Evolutionary conservation across 371 early-diverging fungal genomes (phyloP).

Genomic region (Rhizopus microsporus): DNA sequence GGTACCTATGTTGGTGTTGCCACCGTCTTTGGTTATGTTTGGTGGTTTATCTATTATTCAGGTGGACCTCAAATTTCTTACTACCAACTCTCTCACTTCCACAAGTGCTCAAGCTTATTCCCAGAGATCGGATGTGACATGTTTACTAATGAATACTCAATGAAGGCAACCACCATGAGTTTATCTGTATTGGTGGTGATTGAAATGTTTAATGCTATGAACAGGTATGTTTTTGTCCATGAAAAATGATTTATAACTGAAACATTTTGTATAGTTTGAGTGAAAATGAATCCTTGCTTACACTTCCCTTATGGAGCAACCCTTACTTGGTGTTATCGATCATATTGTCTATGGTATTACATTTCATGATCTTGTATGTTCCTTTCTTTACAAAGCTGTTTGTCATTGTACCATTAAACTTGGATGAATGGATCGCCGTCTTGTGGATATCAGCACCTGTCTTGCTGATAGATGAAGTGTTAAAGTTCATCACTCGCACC

Average conservation of each 20-base stretch:
- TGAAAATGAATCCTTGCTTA: slow-evolving; percentile 91
- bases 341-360: slow-evolving; percentile 85
- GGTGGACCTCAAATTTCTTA: slow-evolving; percentile 87
- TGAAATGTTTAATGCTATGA: slow-evolving; percentile 98
- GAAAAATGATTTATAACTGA: slow-evolving; percentile 74
- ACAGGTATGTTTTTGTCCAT: slow-evolving; percentile 37
- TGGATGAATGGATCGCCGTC: slow-evolving; percentile 91
- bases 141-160: slow-evolving; percentile 78
- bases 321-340: slow-evolving; percentile 86
- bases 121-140: slow-evolving; percentile 91
- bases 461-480: slow-evolving; percentile 87
- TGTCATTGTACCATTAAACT: slow-evolving; percentile 83
- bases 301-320: slow-evolving; percentile 90
- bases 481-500: slow-evolving; percentile 83
- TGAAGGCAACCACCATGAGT: slow-evolving; percentile 93
- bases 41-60: slow-evolving; percentile 94
- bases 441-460: slow-evolving; percentile 89
- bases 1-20: slow-evolving; percentile 93
- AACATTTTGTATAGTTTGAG: slow-evolving; percentile 83
- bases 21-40: slow-evolving; percentile 96
- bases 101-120: slow-evolving; percentile 81
- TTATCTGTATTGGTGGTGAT: slow-evolving; percentile 94
- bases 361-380: slow-evolving; percentile 93
- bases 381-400: slow-evolving; percentile 87
- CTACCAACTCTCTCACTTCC: slow-evolving; percentile 90